Evolutionary conservation across 2,329 filamentous ascomycete genomes (phyloP).

Genomic region (Xylaria sp.): DNA sequence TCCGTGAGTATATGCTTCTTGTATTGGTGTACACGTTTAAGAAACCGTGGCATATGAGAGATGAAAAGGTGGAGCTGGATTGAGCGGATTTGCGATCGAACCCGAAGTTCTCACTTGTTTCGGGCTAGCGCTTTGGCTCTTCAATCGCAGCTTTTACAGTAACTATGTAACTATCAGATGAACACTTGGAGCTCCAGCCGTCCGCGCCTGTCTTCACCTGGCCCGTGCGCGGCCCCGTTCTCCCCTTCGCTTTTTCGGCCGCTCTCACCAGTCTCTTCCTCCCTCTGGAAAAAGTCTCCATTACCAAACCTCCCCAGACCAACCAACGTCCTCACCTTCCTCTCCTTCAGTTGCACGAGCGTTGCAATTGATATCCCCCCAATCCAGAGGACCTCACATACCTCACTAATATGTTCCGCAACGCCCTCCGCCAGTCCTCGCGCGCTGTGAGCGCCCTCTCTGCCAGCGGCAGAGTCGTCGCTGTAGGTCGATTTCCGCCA

Average conservation of each 20-base stretch:
- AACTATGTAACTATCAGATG: too few relatives aligned
- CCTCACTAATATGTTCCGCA: conserved; percentile 88
- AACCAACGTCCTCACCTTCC: conserved; percentile 63
- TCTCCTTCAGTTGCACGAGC: conserved; percentile 71
- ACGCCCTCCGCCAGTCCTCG: conserved; percentile 96
- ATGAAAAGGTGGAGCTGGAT: background rate
- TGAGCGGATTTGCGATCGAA: conserved; percentile 32
- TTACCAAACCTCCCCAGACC: conserved; percentile 42
- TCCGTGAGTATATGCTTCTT: background rate
- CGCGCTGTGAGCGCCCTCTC: conserved; percentile 94
- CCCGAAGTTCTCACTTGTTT: conserved; percentile 19
- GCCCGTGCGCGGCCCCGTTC: conserved; percentile 37
- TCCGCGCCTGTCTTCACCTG: conserved; percentile 20
- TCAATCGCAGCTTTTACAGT: background rate
- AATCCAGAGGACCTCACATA: conserved; percentile 60
- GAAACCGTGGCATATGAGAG: background rate
- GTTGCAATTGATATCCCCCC: conserved; percentile 71
- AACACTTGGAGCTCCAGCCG: conserved; percentile 14
- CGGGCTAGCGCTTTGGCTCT: conserved; percentile 16
- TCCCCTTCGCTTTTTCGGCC: conserved; percentile 39
- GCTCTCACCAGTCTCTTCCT: conserved; percentile 37
- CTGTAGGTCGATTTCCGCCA: conserved; percentile 76
- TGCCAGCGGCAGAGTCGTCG: conserved; percentile 89
- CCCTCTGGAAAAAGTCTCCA: conserved; percentile 47
- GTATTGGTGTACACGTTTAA: too few relatives aligned